Evolutionary conservation across 208 protist genomes (phyloP), one percentile per base, ranked within the genome.

Genomic region (Trypanosoma mega): DNA sequence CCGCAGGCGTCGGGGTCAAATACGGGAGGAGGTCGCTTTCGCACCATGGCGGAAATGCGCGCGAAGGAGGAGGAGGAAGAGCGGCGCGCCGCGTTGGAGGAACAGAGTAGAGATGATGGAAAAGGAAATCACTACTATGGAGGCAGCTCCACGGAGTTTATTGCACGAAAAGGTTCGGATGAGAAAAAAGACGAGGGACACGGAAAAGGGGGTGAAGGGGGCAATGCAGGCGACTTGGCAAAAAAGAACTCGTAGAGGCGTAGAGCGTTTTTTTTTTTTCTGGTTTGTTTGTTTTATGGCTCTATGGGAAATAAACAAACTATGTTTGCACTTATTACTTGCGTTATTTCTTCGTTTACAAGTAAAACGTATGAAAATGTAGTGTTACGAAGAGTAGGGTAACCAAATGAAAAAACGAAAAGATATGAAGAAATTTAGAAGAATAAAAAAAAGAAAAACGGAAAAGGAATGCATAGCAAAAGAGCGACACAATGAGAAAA

Each of bases 91-190:
- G 75, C 74, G 4, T 52, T 66, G 48, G 2, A 18, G 1, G 45
- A 51, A n/a, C 24, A 23, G 12, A 16, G 27, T 34, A 8, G 80
- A 60, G 58, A 47, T 20, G 11, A 41, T 6, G 12, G 12, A 11
- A 91, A 85, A 64, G 78, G 68, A 18, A 82, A 86, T 45, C 67
- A 66, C 12, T 92, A 88, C 59, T 88, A 79, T 56, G 85, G 78
- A 55, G 78, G 83, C 9, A 59, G 43, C 5, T 86, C 83, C 7
- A 90, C 83, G 14, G 76, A 87, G 52, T 82, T 75, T 43, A 43
- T 82, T 7, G 76, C 76, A 8, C 41, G 60, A n/a, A 54, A 62
- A 21, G 45, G 62, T 21, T 39, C 45, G 30, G 63, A 68, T 6
- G 44, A 68, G 9, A 56, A 58, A 18, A 46, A 57, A 41, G 70